Percentiles rank a stretch among this genome's conserved stretches.
These are phyloP conservation scores for Xylaria sp. DNA, from an alignment of 2,329 filamentous ascomycete genomes.

Conservation along the genomic window DNA sequence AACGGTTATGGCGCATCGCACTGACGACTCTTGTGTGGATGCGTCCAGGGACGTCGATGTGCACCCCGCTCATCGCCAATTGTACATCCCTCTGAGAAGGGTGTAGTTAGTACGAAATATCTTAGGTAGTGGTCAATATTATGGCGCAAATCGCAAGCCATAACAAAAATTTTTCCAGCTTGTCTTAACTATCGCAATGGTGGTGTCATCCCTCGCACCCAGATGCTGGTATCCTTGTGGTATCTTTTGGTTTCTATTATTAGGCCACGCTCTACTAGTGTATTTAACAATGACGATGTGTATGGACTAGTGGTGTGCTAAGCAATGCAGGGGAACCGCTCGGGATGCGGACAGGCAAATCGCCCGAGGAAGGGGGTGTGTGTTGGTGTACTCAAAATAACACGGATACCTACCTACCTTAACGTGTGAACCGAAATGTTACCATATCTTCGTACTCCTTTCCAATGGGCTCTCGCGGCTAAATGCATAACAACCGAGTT, in stretches of 20 bases:
- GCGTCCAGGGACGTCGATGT: slow-evolving; percentile 22
- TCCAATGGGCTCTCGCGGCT: slow-evolving; percentile 2
- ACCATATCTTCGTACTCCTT: background rate
- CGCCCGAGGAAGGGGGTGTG: background rate
- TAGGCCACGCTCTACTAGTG: too few species aligned
- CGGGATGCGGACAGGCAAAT: background rate
- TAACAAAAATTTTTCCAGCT: background rate
- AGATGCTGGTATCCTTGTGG: background rate
- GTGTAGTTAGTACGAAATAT: slow-evolving; percentile 23
- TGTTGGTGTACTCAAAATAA: too few species aligned
- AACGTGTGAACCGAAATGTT: background rate
- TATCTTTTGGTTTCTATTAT: too few species aligned
- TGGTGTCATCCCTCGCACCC: background rate
- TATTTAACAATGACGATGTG: too few species aligned
- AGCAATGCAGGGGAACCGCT: too few species aligned
- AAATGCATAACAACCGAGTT: background rate
- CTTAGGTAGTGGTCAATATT: slow-evolving; percentile 40
- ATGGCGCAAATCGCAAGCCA: slow-evolving; percentile 32
- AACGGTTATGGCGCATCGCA: slow-evolving; percentile 35
- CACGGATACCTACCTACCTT: too few species aligned
- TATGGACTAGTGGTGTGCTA: too few species aligned
- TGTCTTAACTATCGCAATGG: background rate
- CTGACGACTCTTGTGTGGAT: slow-evolving; percentile 43
- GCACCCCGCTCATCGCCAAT: slow-evolving; percentile 22
- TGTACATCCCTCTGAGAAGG: slow-evolving; percentile 25